Evolutionary conservation across 2,329 filamentous ascomycete genomes (phyloP).

Genomic region (Aspergillus calidoustus): DNA sequence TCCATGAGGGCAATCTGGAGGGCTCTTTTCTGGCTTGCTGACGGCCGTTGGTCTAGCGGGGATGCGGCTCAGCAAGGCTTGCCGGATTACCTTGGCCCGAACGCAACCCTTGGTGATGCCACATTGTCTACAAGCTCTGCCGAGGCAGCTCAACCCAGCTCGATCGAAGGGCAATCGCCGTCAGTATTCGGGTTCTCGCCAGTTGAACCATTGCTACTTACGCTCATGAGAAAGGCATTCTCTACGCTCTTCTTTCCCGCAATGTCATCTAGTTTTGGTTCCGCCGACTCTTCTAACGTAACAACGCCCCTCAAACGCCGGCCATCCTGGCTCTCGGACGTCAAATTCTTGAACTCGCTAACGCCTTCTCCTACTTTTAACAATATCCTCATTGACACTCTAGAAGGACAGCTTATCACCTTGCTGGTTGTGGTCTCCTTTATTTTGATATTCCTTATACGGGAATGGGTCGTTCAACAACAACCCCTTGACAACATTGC

Average conservation of each 20-base stretch:
- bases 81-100: conserved; percentile 28
- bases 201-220: conserved; percentile 52
- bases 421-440: conserved; percentile 89
- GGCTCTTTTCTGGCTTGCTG: conserved; percentile 91
- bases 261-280: conserved; percentile 35
- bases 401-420: conserved; percentile 95
- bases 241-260: conserved; percentile 39
- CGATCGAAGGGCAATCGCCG: conserved; percentile 38
- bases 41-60: conserved; percentile 66
- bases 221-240: conserved; percentile 51
- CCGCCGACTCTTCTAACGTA: conserved; percentile 30
- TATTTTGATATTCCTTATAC: conserved; percentile 93
- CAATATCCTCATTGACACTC: conserved; percentile 75
- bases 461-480: conserved; percentile 98
- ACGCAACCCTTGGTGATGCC: conserved; percentile 26
- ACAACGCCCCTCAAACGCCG: conserved; percentile 40
- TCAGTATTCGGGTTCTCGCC: conserved; percentile 48
- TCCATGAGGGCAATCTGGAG: conserved; percentile 92
- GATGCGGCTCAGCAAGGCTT: conserved; percentile 30
- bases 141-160: conserved; percentile 29
- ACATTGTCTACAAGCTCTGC: conserved; percentile 30
- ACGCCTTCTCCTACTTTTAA: conserved; percentile 76
- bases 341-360: conserved; percentile 57
- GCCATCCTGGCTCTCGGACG: conserved; percentile 62
- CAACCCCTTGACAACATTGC: conserved; percentile 90